Conservation (phyloP, 768 basidiomycete genomes). For the Trametes cingulata region DNA sequence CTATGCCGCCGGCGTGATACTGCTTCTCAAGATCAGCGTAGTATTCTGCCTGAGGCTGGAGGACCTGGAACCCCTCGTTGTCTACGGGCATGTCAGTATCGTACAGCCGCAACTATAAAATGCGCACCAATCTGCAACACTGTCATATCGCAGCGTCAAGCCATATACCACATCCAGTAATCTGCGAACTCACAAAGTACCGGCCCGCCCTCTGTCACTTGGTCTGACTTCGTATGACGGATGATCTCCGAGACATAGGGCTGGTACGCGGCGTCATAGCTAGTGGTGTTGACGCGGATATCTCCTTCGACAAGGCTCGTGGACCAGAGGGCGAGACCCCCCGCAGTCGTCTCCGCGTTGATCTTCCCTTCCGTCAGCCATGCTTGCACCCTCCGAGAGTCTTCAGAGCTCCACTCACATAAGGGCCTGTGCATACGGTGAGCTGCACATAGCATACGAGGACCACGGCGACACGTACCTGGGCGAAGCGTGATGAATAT, state of each 20-base stretch:
- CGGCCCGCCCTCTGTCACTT: conserved; percentile 72
- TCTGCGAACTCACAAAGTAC: conserved; percentile 55
- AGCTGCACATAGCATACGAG: too few relatives aligned
- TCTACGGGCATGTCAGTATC: conserved; percentile 41
- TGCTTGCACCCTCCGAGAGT: too few relatives aligned
- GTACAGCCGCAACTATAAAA: conserved; percentile 36
- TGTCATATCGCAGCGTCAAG: conserved; percentile 20
- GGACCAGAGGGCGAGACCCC: conserved; percentile 70
- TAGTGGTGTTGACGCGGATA: conserved; percentile 70
- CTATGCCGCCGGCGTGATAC: too few relatives aligned
- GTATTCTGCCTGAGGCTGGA: conserved; percentile 31
- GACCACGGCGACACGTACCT: conserved; percentile 41
- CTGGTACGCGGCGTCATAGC: conserved; percentile 70
- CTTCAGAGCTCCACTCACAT: conserved; percentile 28
- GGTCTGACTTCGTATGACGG: conserved; percentile 56
- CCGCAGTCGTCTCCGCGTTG: conserved; percentile 81
- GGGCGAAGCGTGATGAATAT: conserved; percentile 81
- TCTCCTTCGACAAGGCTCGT: conserved; percentile 65
- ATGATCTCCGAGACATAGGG: conserved; percentile 71
- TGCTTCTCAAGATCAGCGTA: too few relatives aligned
- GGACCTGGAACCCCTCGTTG: conserved; percentile 60
- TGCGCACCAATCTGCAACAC: conserved; percentile 57
- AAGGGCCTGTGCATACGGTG: conserved; percentile 11
- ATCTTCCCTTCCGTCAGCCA: conserved; percentile 45
- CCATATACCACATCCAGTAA: background rate